These are phyloP conservation scores for Leptodermis oblonga DNA, from an alignment of 257 asterid species.

Conservation along the genomic window DNA sequence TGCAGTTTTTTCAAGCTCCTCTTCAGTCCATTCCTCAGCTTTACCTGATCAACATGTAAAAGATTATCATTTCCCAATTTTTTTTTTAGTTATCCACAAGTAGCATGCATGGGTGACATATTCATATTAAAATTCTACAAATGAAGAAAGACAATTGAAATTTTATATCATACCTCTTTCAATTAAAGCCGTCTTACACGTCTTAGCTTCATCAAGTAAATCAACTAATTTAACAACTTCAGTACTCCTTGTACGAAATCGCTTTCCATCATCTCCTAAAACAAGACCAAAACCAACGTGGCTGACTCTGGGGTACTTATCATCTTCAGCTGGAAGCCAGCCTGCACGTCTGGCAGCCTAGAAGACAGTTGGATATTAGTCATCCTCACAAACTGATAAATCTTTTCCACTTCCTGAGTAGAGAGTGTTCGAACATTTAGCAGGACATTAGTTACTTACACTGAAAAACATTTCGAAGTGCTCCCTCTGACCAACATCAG, in stretches of 20 bases:
- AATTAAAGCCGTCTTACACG: slow-evolving; percentile 59
- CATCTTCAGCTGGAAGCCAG: slow-evolving; percentile 82
- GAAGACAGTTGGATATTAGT: slow-evolving; percentile 23
- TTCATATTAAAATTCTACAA: not conserved
- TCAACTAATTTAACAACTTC: slow-evolving; percentile 89
- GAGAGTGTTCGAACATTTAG: too few relatives aligned
- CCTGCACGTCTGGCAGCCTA: slow-evolving; percentile 89
- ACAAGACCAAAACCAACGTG: slow-evolving; percentile 95
- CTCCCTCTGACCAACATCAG: slow-evolving; percentile 88
- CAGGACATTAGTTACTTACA: slow-evolving; percentile 43
- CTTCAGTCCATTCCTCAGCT: slow-evolving; percentile 67
- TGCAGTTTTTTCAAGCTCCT: slow-evolving; percentile 88
- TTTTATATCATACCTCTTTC: slow-evolving; percentile 60
- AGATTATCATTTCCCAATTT: not conserved
- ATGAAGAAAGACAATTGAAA: not conserved
- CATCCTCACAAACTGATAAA: slow-evolving; percentile 9
- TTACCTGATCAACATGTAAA: slow-evolving; percentile 51
- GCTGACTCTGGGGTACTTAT: slow-evolving; percentile 64
- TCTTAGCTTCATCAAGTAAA: slow-evolving; percentile 91
- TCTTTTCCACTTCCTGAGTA: not conserved
- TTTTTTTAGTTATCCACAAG: not conserved
- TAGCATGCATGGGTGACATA: not conserved
- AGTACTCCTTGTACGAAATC: slow-evolving; percentile 84
- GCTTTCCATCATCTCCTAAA: slow-evolving; percentile 87
- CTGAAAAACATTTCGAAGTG: slow-evolving; percentile 91